These are phyloP conservation scores for Penicillium sumatraense DNA, from an alignment of 2,329 filamentous ascomycete genomes.

Conservation along the genomic window DNA sequence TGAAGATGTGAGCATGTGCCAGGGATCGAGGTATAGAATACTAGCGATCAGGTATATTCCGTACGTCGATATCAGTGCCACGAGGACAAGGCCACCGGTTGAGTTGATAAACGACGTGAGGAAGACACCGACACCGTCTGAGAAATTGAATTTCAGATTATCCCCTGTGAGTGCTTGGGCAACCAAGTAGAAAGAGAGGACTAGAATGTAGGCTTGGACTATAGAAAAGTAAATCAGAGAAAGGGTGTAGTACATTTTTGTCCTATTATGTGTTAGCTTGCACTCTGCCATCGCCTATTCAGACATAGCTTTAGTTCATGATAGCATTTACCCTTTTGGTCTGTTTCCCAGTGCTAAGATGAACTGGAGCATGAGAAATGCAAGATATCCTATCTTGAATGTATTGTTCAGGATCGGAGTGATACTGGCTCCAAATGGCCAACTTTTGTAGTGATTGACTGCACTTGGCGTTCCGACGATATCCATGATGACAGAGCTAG, in stretches of 20 bases:
- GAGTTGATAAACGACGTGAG: slow-evolving; percentile 78
- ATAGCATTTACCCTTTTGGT: slow-evolving; percentile 71
- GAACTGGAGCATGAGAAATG: slow-evolving; percentile 88
- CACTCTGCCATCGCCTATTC: background rate
- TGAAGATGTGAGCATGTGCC: slow-evolving; percentile 99
- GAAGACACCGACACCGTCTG: slow-evolving; percentile 65
- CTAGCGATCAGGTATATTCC: slow-evolving; percentile 93
- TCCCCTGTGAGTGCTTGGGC: slow-evolving; percentile 67
- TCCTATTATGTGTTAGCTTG: slow-evolving; percentile 43
- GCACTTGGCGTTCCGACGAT: slow-evolving; percentile 75
- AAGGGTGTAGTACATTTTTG: slow-evolving; percentile 83
- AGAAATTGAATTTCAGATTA: slow-evolving; percentile 75
- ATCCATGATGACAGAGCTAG: slow-evolving; percentile 95
- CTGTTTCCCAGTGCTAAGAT: slow-evolving; percentile 92
- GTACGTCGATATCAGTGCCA: slow-evolving; percentile 88
- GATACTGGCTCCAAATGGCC: slow-evolving; percentile 84
- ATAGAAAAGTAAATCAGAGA: slow-evolving; percentile 85
- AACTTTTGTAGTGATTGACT: slow-evolving; percentile 64
- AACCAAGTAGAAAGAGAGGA: slow-evolving; percentile 69
- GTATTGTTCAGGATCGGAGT: slow-evolving; percentile 89
- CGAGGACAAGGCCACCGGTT: slow-evolving; percentile 79
- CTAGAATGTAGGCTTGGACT: slow-evolving; percentile 63
- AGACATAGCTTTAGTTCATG: background rate
- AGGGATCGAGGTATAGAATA: slow-evolving; percentile 94
- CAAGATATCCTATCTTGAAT: slow-evolving; percentile 86